Base-by-base conservation (phyloP, 495 filamentous ascomycete genomes). In the Aspergillus carlsbadensis region DNA sequence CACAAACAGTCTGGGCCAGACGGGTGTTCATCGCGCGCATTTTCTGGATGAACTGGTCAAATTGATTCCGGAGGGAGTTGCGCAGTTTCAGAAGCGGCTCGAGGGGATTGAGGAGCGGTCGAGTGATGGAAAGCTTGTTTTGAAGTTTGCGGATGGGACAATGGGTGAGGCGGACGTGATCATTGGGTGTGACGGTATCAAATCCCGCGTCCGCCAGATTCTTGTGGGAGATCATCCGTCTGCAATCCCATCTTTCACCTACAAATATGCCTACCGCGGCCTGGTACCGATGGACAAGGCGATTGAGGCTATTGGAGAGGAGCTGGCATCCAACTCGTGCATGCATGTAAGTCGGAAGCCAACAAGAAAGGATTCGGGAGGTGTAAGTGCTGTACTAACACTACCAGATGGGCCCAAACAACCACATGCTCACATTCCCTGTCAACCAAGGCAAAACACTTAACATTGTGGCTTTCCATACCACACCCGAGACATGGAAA, bases 181-280 rank as follows among this genome's bases (percentile, higher is more conserved):
- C 0, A 68, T 85, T 31, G 83, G 83, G 0, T 84, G 82, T 57
- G 84, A 87, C 56, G 84, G 84, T 0, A 79, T 87, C 52, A 81
- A 80, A 44, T 85, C 82, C 0, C 65, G 64, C 37, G 77, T 81
- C 11, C 67, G 81, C 3, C 47, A 66, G 46, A 43, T 72, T 31
- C 44, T 80, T 10, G 59, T 80, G 3, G 78, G 76, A 11, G 61
- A 70, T 0, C 60, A 76, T 60, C 70, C 69, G 4, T 68, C 69
- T 3, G 64, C 61, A 1, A 56, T 69, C n/a, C 70, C 79, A 8
- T 58, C 58, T 7, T 84, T 78, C 56, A 74, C 73, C 5, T 70
- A 77, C 46, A 78, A 81, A 61, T 77, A 74, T 31, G 75, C 71
- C 6, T 84, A 81, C 54, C 77, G 82, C 2, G 76, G 73, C 10